These are phyloP conservation scores for Penicillium sp. DNA, from an alignment of 2,329 filamentous ascomycete species.

Conservation along the genomic window DNA sequence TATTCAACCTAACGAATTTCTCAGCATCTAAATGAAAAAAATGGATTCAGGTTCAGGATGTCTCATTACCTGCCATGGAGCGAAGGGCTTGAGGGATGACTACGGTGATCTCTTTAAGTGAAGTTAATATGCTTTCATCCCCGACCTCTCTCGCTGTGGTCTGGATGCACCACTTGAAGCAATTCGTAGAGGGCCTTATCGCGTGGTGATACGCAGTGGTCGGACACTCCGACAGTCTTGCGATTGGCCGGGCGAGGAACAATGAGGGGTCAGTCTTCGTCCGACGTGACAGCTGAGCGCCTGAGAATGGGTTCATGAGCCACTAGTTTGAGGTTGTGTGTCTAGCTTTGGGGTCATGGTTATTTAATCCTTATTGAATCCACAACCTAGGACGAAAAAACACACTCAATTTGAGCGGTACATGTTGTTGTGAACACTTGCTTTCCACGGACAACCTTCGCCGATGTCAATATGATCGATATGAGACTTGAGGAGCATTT, in stretches of 20 bases:
- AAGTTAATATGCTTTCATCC: background rate
- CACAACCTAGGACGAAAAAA: background rate
- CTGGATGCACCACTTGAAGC: background rate
- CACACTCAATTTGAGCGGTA: background rate
- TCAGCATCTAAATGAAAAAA: background rate
- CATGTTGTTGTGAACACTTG: background rate
- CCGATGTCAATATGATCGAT: conserved; percentile 7
- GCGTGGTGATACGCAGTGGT: background rate
- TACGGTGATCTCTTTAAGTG: background rate
- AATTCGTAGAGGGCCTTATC: background rate
- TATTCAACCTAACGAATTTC: background rate
- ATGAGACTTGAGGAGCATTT: conserved; percentile 11
- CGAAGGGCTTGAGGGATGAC: background rate
- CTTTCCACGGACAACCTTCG: background rate
- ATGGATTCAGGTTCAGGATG: background rate
- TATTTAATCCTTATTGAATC: background rate
- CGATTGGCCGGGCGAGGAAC: background rate
- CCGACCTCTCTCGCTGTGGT: background rate
- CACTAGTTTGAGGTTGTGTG: too few species aligned
- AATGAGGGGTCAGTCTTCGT: background rate
- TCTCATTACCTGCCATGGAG: background rate
- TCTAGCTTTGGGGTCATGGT: too few species aligned
- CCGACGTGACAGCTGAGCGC: background rate
- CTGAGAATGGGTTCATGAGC: background rate
- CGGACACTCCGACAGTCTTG: conserved; percentile 12